Percentiles rank a stretch among this genome's conserved stretches.
phyloP scores from a whole-genome alignment of 495 filamentous ascomycete genomes.

The Umbilicaria muhlenbergii region DNA sequence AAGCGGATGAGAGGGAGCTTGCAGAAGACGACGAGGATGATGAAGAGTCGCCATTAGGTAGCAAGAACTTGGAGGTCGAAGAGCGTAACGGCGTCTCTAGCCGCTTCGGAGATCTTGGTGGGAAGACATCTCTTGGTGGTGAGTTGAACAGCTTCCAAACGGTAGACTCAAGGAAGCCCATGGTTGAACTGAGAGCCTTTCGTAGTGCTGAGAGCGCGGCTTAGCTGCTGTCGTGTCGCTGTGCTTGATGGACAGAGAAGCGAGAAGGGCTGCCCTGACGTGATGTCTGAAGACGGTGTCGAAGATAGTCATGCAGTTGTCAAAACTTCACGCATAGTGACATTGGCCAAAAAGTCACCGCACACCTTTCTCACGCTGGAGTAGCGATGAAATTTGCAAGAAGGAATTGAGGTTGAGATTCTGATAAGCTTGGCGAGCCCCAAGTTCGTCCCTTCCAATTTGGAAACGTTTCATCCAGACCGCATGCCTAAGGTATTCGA shows the following conservation, averaged over 20 bases:
- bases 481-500: too few species aligned
- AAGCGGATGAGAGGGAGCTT: conserved; percentile 9
- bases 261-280: too few species aligned
- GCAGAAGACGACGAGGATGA: conserved; percentile 6
- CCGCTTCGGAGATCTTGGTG: conserved; percentile 13
- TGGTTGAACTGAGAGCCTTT: background rate
- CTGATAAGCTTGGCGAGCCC: too few species aligned
- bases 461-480: too few species aligned
- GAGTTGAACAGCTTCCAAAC: conserved; percentile 9
- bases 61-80: conserved; percentile 7
- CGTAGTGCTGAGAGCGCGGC: too few species aligned
- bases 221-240: too few species aligned
- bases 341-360: conserved; percentile 15
- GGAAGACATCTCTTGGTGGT: conserved; percentile 7
- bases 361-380: background rate
- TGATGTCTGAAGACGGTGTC: too few species aligned
- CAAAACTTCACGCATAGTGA: background rate
- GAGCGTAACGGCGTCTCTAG: conserved; percentile 7
- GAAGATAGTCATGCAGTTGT: background rate
- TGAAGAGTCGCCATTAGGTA: conserved; percentile 6
- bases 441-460: too few species aligned
- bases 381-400: background rate
- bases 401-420: background rate
- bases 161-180: conserved; percentile 11
- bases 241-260: too few species aligned